These are phyloP conservation scores for Hypoxylon intermedium DNA, from an alignment of 495 filamentous ascomycete species.

Conservation along the genomic window DNA sequence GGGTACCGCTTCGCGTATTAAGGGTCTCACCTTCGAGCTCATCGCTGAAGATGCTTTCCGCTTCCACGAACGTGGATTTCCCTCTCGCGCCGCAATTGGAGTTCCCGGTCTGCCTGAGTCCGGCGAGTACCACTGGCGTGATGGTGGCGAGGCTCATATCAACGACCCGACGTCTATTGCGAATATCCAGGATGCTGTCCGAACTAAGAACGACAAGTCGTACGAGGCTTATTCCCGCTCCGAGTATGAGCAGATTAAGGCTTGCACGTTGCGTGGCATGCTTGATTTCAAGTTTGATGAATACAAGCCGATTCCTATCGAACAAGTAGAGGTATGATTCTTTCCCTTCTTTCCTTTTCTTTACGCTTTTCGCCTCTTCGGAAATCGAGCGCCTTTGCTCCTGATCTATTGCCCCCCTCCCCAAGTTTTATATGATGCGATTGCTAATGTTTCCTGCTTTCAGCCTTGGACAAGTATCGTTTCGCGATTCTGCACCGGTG, in stretches of 20 bases:
- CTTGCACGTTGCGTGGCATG: constrained; percentile 94
- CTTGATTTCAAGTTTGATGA: constrained; percentile 98
- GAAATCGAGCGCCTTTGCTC: no score
- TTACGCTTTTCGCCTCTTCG: no score
- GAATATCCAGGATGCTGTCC: constrained; percentile 97
- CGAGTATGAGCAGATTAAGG: constrained; percentile 97
- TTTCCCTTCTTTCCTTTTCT: no score
- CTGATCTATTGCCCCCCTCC: no score
- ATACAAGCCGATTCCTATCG: constrained; percentile 84
- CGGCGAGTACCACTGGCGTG: constrained; percentile 99
- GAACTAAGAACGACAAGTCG: constrained; percentile 99
- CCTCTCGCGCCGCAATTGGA: constrained; percentile 77
- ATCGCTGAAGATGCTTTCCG: constrained; percentile 97
- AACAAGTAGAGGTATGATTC: constrained; percentile 99
- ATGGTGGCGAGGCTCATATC: constrained; percentile 96
- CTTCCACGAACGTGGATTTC: constrained; percentile 95
- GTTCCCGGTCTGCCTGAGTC: constrained; percentile 90
- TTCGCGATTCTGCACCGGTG: constrained; percentile 96
- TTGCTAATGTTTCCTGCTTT: no score
- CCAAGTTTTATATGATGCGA: no score
- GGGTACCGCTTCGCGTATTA: constrained; percentile 94
- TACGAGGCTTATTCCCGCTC: constrained; percentile 96
- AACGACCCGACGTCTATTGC: constrained; percentile 96
- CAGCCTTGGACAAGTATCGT: constrained; percentile 99
- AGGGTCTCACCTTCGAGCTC: constrained; percentile 92